Evolutionary conservation across 31 red algal genomes (phyloP).

Genomic region (Asparagopsis taxiformis): DNA sequence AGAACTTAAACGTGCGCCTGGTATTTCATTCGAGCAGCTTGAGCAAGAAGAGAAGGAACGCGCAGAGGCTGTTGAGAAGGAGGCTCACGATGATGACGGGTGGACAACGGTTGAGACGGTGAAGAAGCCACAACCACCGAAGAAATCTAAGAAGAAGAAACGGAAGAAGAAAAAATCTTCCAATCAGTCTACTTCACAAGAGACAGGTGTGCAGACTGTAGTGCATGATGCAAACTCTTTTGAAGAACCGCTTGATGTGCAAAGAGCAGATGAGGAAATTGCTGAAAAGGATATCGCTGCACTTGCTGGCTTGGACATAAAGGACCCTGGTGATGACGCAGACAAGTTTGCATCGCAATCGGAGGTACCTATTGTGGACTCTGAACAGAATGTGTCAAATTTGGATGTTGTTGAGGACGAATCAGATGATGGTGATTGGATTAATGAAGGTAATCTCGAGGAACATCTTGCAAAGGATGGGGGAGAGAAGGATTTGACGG

Average conservation of each 20-base stretch:
- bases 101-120: constrained; percentile 12
- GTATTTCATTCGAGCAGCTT: constrained; percentile 39
- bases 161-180: not conserved
- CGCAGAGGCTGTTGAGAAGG: not conserved
- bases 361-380: not conserved
- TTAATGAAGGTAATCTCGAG: constrained; percentile 63
- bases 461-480: constrained; percentile 58
- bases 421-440: constrained; percentile 71
- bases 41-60: constrained; percentile 30
- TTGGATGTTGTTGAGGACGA: constrained; percentile 24
- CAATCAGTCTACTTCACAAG: not conserved
- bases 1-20: constrained; percentile 21
- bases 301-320: not conserved
- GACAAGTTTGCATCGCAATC: not conserved
- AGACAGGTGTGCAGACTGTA: not conserved
- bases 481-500: constrained; percentile 20
- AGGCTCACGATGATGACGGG: not conserved
- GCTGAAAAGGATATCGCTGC: not conserved
- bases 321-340: not conserved
- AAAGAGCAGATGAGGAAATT: not conserved
- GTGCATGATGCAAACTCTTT: not conserved
- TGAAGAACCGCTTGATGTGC: too few relatives aligned
- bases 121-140: constrained; percentile 1
- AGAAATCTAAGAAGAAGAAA: constrained; percentile 5
- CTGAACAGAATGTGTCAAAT: not conserved